Base-by-base conservation (phyloP, 2,329 filamentous ascomycete species). In the Chaetomium globosum region DNA sequence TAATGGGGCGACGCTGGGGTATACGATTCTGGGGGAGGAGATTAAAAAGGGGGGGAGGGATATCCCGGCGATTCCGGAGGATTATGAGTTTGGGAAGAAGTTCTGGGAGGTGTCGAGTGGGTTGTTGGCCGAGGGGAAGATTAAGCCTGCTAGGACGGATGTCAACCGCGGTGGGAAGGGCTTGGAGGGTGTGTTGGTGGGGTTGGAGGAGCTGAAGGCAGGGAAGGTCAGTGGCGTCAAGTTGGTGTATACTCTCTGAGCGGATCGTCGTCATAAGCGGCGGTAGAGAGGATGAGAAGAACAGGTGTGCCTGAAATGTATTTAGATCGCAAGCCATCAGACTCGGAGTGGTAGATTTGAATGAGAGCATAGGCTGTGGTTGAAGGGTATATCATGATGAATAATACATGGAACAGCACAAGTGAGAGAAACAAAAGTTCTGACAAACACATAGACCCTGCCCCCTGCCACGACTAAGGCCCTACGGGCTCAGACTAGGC, bases 21-120 rank as follows among this genome's bases (percentile, higher is more conserved):
- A 82, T 69, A 78, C 77, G 3, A 74, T 75, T 4, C 65, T 81
- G 4, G 80, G 79, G 16, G 77, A 79, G 65, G 48, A 51, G 3
- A 79, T 77, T 65, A 39, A 64, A 16, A 72, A 72, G n/a, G 71
- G 72, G 8, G 65, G 69, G 28, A 36, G 33, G 33, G 33, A 10
- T 7, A 61, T 74, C 33, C 73, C 74, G 0, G 72, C 71, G 0
- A 67, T 55, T 21, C 67, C 58, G 7, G 74, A 73, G 26, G 73
- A 81, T 21, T 72, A 71, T 13, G 74, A 74, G 63, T 77, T 76
- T 65, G 76, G 71, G 1, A 73, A 72, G 69, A 70, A 33, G 63
- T 80, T 78, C 55, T 77, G 74, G 74, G 72, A 74, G 51, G 28
- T 77, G 46, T 61, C 70, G 9, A 65, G 65, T n/a, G 68, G 63